Evolutionary conservation across 1,284 basidiomycete species (phyloP), one percentile per base, ranked within the genome.

Genomic region (Tilletiaria anomala): DNA sequence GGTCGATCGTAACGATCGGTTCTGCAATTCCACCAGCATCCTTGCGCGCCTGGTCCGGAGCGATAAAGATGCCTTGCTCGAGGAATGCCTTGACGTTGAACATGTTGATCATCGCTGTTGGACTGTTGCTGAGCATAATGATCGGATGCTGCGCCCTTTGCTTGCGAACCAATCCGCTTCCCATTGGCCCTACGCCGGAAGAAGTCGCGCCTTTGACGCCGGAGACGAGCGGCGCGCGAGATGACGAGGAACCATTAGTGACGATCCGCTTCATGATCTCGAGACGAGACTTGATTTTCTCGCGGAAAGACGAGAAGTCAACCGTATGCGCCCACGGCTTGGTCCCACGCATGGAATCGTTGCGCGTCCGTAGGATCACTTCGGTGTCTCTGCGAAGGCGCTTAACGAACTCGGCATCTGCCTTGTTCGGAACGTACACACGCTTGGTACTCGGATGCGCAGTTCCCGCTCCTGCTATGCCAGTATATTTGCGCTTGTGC

Each of bases 91-190:
- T 85, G 47, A 96, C 86, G 67, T 97, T 97, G 75, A 89, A 82
- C 86, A 97, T 93, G 4, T 86, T 94, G 61, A 97, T 79, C 41
- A 97, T 76, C 6, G 88, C 80, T 0, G 89, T 94, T 0, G 88
- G 88, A 1, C 85, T 88, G 0, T 87, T 93, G 0, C 88, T 91
- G 29, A 97, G 87, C 69, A 96, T 80, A 65, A 96, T 89, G 61
- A 97, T 96, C 0, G 89, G 89, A 67, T 82, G 55, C 41, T 60
- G 60, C 2, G 60, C 54, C 22, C 67, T 54, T 33, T 53, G 50
- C 36, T 55, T 60, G 19, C 22, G 12, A 6, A 17, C 8, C 21
- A 31, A 20, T 17, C 21, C 20, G 15, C 23, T 16, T 5, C 16
- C 29, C 26, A 8, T 8, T 8, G 10, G 26, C 26, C 8, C 26